phyloP scores from a whole-genome alignment of 768 basidiomycete species.

The Mycena vulgaris region DNA sequence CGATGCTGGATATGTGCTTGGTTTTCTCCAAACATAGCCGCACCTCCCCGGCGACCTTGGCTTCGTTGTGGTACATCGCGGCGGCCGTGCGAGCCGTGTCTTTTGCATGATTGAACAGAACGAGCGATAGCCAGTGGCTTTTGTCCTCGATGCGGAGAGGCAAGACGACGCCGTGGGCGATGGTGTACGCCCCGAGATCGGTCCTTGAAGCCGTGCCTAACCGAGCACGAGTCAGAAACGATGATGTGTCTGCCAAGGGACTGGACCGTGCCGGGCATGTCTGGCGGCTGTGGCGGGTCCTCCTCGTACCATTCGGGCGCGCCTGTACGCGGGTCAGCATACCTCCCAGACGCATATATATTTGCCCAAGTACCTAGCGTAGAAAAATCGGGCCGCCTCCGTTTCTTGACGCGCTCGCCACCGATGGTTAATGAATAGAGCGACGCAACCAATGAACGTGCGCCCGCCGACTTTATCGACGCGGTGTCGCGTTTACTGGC shows the following conservation, averaged over 20 bases:
- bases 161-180: constrained; percentile 32
- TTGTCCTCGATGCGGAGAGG: constrained; percentile 35
- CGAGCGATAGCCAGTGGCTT: constrained; percentile 36
- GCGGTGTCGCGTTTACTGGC: constrained; percentile 29
- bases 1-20: constrained; percentile 37
- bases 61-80: constrained; percentile 40
- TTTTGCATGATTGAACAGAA: constrained; percentile 34
- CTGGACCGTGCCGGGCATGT: constrained; percentile 34
- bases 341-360: not conserved
- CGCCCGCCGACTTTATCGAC: constrained; percentile 37
- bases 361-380: constrained; percentile 17
- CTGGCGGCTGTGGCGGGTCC: constrained; percentile 20
- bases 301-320: constrained; percentile 36
- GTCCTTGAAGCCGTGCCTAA: constrained; percentile 23
- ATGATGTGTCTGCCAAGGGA: not conserved
- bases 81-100: constrained; percentile 31
- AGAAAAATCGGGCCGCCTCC: constrained; percentile 35
- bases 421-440: constrained; percentile 35
- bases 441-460: constrained; percentile 37
- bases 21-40: constrained; percentile 34
- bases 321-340: constrained; percentile 5
- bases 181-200: constrained; percentile 30
- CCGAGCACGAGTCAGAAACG: not conserved
- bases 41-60: constrained; percentile 33
- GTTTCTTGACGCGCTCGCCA: constrained; percentile 36